Evolutionary conservation across 2,329 filamentous ascomycete genomes (phyloP).

Genomic region (Pseudogymnoascus sp.): DNA sequence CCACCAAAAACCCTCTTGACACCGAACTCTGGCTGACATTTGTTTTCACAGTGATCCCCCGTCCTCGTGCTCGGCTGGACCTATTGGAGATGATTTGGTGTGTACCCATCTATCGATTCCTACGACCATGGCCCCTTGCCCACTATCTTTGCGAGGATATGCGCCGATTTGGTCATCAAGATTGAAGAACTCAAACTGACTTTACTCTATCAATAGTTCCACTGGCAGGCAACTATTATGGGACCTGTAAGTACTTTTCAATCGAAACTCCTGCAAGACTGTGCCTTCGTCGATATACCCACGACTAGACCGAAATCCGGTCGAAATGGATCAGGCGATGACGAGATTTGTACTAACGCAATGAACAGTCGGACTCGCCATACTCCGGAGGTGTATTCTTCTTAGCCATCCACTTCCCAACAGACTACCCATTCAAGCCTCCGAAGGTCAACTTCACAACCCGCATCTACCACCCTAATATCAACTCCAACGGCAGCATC

Average conservation of each 20-base stretch:
- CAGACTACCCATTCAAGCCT: constrained; percentile 99
- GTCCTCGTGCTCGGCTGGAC: constrained; percentile 96
- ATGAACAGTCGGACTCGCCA: constrained; percentile 73
- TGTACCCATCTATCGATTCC: constrained; percentile 31
- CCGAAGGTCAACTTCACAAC: constrained; percentile 99
- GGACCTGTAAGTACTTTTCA: constrained; percentile 68
- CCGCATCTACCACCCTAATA: constrained; percentile 99
- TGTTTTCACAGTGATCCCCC: constrained; percentile 72
- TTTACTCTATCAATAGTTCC: constrained; percentile 56
- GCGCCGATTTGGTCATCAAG: constrained; percentile 6
- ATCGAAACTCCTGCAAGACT: constrained; percentile 17
- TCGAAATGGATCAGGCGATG: neutral
- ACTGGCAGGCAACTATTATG: constrained; percentile 99
- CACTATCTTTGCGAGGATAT: neutral
- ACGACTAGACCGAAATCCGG: neutral
- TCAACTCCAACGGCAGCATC: constrained; percentile 99
- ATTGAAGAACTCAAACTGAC: constrained; percentile 27
- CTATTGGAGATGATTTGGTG: constrained; percentile 96
- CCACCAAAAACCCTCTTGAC: constrained; percentile 15
- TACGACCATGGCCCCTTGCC: constrained; percentile 1
- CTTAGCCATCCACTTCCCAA: constrained; percentile 96
- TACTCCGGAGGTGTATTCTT: constrained; percentile 99
- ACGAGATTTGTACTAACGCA: constrained; percentile 19
- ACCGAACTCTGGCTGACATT: constrained; percentile 18
- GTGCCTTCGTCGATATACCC: neutral